Evolutionary conservation across 163 green algal genomes (phyloP).

Genomic region (Scenedesmus sp.): DNA sequence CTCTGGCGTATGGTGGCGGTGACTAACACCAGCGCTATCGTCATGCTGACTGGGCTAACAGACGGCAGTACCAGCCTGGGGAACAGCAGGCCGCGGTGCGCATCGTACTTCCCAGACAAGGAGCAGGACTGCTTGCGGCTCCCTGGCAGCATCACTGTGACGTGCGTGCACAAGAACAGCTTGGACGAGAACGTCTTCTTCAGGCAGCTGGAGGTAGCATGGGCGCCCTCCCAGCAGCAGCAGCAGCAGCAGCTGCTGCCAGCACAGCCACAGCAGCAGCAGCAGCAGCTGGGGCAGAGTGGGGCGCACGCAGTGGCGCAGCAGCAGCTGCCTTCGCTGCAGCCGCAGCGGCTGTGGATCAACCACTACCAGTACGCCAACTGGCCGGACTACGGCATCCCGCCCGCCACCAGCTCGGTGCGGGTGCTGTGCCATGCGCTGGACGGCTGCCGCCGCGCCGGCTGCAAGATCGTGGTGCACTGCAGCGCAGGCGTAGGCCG

Average conservation of each 20-base stretch:
- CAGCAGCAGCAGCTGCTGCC: background rate
- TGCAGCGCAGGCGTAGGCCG: conserved; percentile 87
- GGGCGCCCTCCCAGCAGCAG: background rate
- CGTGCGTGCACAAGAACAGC: conserved; percentile 31
- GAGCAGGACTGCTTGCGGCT: conserved; percentile 52
- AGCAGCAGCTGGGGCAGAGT: background rate
- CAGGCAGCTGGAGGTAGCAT: conserved; percentile 36
- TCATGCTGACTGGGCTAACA: conserved; percentile 88
- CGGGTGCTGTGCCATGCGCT: conserved; percentile 64
- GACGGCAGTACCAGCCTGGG: conserved; percentile 40
- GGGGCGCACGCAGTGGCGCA: too few relatives aligned
- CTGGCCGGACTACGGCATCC: conserved; percentile 94
- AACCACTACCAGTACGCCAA: conserved; percentile 76
- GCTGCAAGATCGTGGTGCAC: conserved; percentile 68
- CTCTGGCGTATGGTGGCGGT: conserved; percentile 87
- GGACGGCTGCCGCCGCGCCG: conserved; percentile 43
- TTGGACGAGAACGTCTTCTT: conserved; percentile 39
- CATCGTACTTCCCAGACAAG: conserved; percentile 75
- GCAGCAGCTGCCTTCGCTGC: background rate
- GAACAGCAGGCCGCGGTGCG: conserved; percentile 67
- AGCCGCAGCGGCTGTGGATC: conserved; percentile 42
- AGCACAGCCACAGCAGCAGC: background rate
- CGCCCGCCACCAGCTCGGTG: conserved; percentile 58
- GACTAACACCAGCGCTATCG: conserved; percentile 62
- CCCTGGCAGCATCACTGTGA: conserved; percentile 50